phyloP scores from a whole-genome alignment of 257 asterid species.

The Leptodermis oblonga region DNA sequence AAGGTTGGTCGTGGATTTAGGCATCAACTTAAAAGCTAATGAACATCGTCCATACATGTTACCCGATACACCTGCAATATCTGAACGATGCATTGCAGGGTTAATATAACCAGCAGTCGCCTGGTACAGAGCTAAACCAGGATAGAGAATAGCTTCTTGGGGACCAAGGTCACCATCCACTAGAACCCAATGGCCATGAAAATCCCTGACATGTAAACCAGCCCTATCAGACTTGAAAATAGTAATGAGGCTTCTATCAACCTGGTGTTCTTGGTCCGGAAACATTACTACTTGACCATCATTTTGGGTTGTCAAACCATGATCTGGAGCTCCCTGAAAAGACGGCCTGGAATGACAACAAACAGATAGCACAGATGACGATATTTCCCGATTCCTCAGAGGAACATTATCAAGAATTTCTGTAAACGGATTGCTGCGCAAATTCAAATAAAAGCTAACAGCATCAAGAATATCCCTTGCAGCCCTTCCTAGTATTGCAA shows the following conservation, averaged over 20 bases:
- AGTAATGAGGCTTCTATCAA: conserved; percentile 74
- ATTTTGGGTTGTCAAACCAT: conserved; percentile 62
- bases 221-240: conserved; percentile 78
- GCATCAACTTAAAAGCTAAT: conserved; percentile 87
- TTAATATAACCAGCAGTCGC: conserved; percentile 92
- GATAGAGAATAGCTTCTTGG: conserved; percentile 79
- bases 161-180: conserved; percentile 95
- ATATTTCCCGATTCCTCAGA: conserved; percentile 68
- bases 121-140: conserved; percentile 93
- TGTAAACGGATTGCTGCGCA: conserved; percentile 83
- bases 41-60: conserved; percentile 73
- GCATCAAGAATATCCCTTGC: conserved; percentile 83
- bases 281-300: conserved; percentile 74
- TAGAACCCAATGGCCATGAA: conserved; percentile 86
- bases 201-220: conserved; percentile 76
- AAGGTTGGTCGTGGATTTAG: conserved; percentile 83
- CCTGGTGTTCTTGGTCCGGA: conserved; percentile 77
- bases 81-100: conserved; percentile 73
- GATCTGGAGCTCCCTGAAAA: conserved; percentile 84
- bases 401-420: conserved; percentile 92
- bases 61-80: conserved; percentile 54
- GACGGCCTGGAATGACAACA: conserved; percentile 85
- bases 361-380: conserved; percentile 80
- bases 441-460: conserved; percentile 68
- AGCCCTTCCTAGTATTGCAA: conserved; percentile 71